Conservation (phyloP, 805 yeast genomes). For the Debaryomyces maramus region DNA sequence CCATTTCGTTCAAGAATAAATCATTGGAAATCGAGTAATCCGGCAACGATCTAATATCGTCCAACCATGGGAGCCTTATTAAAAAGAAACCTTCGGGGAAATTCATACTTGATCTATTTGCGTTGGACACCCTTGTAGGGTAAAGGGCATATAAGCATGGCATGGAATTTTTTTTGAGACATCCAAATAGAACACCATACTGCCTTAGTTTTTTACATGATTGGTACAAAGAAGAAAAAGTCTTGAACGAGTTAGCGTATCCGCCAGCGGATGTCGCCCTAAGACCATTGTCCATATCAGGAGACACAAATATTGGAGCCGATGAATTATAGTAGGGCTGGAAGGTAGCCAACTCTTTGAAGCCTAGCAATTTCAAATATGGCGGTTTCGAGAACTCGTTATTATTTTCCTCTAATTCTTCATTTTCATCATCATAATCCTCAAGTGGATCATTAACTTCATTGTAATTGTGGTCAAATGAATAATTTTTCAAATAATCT, state of each 20-base stretch:
- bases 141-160: constrained; percentile 62
- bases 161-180: constrained; percentile 48
- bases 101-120: constrained; percentile 20
- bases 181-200: constrained; percentile 75
- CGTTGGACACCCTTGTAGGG: constrained; percentile 44
- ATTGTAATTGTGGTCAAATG: constrained; percentile 32
- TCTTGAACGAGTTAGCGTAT: constrained; percentile 60
- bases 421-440: constrained; percentile 15
- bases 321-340: constrained; percentile 53
- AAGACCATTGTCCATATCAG: constrained; percentile 51
- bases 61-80: constrained; percentile 68
- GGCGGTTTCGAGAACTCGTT: constrained; percentile 36
- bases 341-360: constrained; percentile 48
- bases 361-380: constrained; percentile 66
- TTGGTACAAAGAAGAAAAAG: constrained; percentile 67
- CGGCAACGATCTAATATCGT: constrained; percentile 73
- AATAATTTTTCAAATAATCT: constrained; percentile 28
- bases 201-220: constrained; percentile 51
- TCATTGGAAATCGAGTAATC: constrained; percentile 9
- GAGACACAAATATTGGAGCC: constrained; percentile 64
- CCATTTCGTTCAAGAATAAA: constrained; percentile 11
- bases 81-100: constrained; percentile 74
- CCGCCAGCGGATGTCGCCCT: constrained; percentile 33
- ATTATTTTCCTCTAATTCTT: constrained; percentile 14
- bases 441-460: constrained; percentile 10